A percentile compares a stretch with the other conserved stretches of the same genome.
phyloP scores from a whole-genome alignment of 305 asterid genomes.

The Solanum hybrid region DNA sequence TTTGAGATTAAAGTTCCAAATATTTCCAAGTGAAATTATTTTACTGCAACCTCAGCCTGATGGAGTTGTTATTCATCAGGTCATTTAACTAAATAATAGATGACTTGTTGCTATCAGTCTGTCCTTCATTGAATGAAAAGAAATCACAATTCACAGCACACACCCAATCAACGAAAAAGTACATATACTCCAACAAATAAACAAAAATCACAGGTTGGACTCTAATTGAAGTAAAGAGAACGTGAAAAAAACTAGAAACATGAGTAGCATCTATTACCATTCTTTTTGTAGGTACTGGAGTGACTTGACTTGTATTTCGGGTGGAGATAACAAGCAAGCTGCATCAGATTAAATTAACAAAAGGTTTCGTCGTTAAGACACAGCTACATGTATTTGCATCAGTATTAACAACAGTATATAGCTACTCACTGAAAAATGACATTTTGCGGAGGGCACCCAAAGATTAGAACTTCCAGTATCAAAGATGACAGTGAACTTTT shows the following conservation, averaged over 20 bases:
- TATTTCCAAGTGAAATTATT: background rate
- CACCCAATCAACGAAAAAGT: background rate
- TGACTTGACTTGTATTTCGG: conserved; percentile 64
- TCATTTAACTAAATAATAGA: background rate
- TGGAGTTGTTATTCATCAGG: background rate
- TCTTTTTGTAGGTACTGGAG: conserved; percentile 64
- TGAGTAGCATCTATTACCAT: conserved; percentile 32
- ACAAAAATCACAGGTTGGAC: background rate
- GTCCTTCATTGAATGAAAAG: background rate
- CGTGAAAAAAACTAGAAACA: background rate
- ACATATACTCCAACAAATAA: background rate
- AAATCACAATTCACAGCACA: background rate
- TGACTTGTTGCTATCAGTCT: background rate
- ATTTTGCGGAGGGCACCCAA: conserved; percentile 82
- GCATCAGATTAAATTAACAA: conserved; percentile 17
- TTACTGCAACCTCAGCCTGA: background rate
- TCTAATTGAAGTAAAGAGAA: background rate
- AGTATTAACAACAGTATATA: background rate
- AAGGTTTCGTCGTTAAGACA: background rate
- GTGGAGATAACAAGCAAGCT: conserved; percentile 81
- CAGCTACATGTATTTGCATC: background rate
- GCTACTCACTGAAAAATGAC: conserved; percentile 75
- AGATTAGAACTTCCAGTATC: conserved; percentile 93
- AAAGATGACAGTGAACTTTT: conserved; percentile 79
- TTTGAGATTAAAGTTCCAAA: background rate